phyloP scores from a whole-genome alignment of 2,329 filamentous ascomycete species.

The Emmonsiellopsis sp. region DNA sequence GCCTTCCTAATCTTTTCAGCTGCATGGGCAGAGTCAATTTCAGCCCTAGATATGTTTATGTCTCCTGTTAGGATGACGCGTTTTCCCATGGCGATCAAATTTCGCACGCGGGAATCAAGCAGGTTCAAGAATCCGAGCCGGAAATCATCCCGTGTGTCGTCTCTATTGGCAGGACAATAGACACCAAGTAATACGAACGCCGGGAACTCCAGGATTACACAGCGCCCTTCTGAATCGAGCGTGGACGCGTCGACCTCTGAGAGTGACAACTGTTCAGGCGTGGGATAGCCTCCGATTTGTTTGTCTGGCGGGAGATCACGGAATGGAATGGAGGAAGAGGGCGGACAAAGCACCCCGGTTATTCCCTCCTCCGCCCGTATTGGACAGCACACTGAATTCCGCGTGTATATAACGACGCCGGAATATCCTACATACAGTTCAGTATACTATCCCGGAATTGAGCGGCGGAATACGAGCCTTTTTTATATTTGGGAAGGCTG shows the following conservation, averaged over 20 bases:
- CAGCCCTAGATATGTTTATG: constrained; percentile 65
- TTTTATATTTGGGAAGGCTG: constrained; percentile 86
- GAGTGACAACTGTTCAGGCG: constrained; percentile 54
- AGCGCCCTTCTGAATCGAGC: constrained; percentile 86
- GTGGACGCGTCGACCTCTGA: constrained; percentile 56
- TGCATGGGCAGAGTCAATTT: constrained; percentile 68
- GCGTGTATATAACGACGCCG: constrained; percentile 88
- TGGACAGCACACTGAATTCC: constrained; percentile 75
- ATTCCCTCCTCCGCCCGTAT: constrained; percentile 92
- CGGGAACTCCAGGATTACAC: constrained; percentile 83
- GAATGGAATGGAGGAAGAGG: constrained; percentile 62
- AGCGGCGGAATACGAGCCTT: constrained; percentile 48
- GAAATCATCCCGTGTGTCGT: constrained; percentile 75
- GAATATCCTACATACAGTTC: constrained; percentile 62
- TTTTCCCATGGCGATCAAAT: constrained; percentile 71
- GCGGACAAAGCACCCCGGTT: constrained; percentile 66
- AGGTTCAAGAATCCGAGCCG: constrained; percentile 70
- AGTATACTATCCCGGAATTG: background rate
- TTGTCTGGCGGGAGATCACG: constrained; percentile 63
- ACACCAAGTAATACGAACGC: constrained; percentile 90
- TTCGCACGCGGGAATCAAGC: constrained; percentile 75
- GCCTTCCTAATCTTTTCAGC: constrained; percentile 64
- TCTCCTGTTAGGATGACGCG: constrained; percentile 80
- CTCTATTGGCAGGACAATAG: constrained; percentile 83
- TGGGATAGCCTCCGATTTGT: constrained; percentile 84